Evolutionary conservation across 169 alveolate genomes (phyloP).

Genomic region (Plasmodium adleri): DNA sequence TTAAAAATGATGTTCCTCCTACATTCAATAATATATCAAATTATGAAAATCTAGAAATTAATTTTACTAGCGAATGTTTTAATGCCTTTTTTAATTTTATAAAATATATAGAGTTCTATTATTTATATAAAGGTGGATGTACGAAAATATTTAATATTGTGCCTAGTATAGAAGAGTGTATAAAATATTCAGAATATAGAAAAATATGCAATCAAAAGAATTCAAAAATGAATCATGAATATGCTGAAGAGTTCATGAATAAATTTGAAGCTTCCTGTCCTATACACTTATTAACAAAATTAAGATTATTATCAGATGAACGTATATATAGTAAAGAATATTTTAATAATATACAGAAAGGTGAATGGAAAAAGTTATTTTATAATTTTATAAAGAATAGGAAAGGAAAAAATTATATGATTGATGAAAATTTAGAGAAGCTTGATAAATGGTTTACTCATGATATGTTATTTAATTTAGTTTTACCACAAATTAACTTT

Average conservation of each 20-base stretch:
- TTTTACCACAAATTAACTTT: conserved; percentile 51
- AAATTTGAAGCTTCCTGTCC: conserved; percentile 72
- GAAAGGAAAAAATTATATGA: conserved; percentile 23
- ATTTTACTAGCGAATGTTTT: conserved; percentile 31
- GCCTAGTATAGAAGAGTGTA: conserved; percentile 54
- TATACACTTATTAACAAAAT: conserved; percentile 56
- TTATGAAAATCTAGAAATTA: conserved; percentile 15
- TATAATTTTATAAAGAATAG: conserved; percentile 48
- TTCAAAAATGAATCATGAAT: conserved; percentile 23
- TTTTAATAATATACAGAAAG: conserved; percentile 50
- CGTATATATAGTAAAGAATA: conserved; percentile 54
- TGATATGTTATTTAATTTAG: conserved; percentile 71
- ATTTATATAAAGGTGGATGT: conserved; percentile 61
- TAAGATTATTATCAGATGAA: conserved; percentile 44
- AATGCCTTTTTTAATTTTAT: conserved; percentile 60
- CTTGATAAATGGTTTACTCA: conserved; percentile 69
- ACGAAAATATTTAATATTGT: conserved; percentile 48
- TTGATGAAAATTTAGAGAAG: conserved; percentile 61
- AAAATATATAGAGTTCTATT: conserved; percentile 55
- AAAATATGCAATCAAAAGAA: conserved; percentile 32
- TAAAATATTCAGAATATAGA: conserved; percentile 60
- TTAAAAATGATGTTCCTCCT: conserved; percentile 66
- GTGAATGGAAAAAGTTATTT: conserved; percentile 57
- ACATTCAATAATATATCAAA: conserved; percentile 31
- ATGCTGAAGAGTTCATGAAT: conserved; percentile 22